phyloP scores from a whole-genome alignment of 176 grass and related monocot genomes.

The Oryza meridionalis region DNA sequence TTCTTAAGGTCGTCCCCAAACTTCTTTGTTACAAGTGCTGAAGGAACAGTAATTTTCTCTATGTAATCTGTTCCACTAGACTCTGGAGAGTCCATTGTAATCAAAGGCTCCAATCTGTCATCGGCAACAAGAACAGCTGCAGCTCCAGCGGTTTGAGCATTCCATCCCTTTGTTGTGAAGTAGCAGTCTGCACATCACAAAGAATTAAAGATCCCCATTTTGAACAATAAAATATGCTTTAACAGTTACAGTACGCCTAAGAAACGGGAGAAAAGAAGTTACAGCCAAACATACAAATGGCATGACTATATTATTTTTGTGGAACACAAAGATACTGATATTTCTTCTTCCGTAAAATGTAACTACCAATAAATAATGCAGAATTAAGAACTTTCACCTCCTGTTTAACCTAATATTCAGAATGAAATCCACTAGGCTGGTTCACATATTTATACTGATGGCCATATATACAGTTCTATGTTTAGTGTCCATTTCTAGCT shows the following conservation, averaged over 20 bases:
- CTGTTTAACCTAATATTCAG: neutral
- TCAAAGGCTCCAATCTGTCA: conserved; percentile 64
- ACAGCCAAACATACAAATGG: neutral
- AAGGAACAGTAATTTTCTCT: conserved; percentile 79
- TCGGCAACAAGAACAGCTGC: conserved; percentile 78
- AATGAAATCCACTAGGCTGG: neutral
- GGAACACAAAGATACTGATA: neutral
- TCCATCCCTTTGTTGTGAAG: conserved; percentile 95
- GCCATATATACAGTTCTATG: neutral
- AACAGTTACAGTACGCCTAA: neutral
- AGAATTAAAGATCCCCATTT: neutral
- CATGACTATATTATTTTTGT: neutral
- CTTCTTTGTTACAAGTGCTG: conserved; percentile 68
- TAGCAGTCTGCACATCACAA: conserved; percentile 67
- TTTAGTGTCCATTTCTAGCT: neutral
- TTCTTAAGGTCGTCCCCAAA: conserved; percentile 71
- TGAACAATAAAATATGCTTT: neutral
- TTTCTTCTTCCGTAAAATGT: neutral
- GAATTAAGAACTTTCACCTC: neutral
- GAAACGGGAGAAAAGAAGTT: neutral
- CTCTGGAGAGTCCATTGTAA: conserved; percentile 94
- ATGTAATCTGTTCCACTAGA: conserved; percentile 51
- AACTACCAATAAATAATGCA: neutral
- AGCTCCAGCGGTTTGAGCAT: conserved; percentile 75
- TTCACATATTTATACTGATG: neutral